Conservation (phyloP, 371 early-diverging fungal genomes). For the Saksenaea vasiformis region DNA sequence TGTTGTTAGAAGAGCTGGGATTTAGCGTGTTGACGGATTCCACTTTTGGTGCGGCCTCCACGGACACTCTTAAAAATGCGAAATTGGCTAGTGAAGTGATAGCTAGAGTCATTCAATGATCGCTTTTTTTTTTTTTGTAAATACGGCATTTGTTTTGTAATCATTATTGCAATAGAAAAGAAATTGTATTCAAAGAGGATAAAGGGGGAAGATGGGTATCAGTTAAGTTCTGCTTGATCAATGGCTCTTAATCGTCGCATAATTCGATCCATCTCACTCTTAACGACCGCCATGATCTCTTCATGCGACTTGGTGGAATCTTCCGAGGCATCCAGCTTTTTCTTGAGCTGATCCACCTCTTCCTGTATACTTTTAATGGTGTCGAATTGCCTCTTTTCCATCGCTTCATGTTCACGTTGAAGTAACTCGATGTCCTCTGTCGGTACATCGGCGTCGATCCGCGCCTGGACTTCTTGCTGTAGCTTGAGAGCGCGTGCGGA, state of each 20-base stretch:
- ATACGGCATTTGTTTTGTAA: neutral
- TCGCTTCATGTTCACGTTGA: constrained; percentile 24
- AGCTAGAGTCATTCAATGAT: constrained; percentile 49
- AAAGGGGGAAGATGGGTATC: neutral
- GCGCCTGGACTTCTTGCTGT: constrained; percentile 41
- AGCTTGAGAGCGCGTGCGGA: constrained; percentile 32
- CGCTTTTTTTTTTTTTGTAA: neutral
- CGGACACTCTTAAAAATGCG: constrained; percentile 53
- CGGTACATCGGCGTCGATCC: constrained; percentile 31
- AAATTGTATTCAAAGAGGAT: neutral
- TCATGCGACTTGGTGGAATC: constrained; percentile 36
- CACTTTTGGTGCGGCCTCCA: constrained; percentile 45
- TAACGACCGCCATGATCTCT: constrained; percentile 39
- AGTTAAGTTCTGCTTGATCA: constrained; percentile 28
- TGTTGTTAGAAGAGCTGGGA: constrained; percentile 60
- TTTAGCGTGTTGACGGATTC: constrained; percentile 46
- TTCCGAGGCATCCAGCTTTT: constrained; percentile 30
- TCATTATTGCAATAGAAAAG: neutral
- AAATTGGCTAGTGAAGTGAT: constrained; percentile 64
- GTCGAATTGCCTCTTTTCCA: constrained; percentile 18
- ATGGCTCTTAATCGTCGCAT: constrained; percentile 45
- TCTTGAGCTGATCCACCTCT: constrained; percentile 31
- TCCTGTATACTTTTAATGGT: constrained; percentile 31
- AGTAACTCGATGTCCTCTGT: constrained; percentile 30
- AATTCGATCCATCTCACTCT: constrained; percentile 49